Percentiles rank a stretch among this genome's conserved stretches.
These are phyloP conservation scores for Zelonia costaricensis DNA, from an alignment of 208 protist genomes.

Conservation along the genomic window DNA sequence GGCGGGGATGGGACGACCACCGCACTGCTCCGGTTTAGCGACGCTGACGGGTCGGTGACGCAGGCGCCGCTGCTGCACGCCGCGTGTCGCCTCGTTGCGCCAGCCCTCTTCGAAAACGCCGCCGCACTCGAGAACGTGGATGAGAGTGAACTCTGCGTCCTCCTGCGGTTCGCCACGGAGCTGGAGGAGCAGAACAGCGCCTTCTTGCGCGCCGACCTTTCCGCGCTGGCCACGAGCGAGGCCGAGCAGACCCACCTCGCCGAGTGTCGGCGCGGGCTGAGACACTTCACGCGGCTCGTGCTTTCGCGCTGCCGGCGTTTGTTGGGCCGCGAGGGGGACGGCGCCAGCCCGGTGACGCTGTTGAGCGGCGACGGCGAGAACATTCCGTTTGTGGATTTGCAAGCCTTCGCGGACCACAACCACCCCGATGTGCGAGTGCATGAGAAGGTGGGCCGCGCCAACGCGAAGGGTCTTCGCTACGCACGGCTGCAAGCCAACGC, in stretches of 20 bases:
- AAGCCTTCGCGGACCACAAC: slow-evolving; percentile 55
- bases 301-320: slow-evolving; percentile 64
- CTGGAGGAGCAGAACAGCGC: slow-evolving; percentile 52
- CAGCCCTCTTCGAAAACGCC: slow-evolving; percentile 34
- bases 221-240: too few relatives aligned
- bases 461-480: slow-evolving; percentile 72
- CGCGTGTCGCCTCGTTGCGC: slow-evolving; percentile 38
- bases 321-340: slow-evolving; percentile 37
- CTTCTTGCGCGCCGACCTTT: slow-evolving; percentile 32
- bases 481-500: slow-evolving; percentile 39
- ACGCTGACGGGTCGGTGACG: slow-evolving; percentile 8
- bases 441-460: slow-evolving; percentile 63
- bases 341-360: slow-evolving; percentile 45
- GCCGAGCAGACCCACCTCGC: neutral
- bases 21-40: slow-evolving; percentile 1
- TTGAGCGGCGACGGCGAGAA: slow-evolving; percentile 70
- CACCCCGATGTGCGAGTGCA: slow-evolving; percentile 69
- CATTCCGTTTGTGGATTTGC: slow-evolving; percentile 72
- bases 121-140: slow-evolving; percentile 66
- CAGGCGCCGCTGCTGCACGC: slow-evolving; percentile 25
- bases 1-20: neutral
- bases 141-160: slow-evolving; percentile 51
- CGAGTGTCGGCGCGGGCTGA: slow-evolving; percentile 3
- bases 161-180: slow-evolving; percentile 57
- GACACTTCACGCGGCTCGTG: slow-evolving; percentile 43